Evolutionary conservation across 2,329 filamentous ascomycete species (phyloP).

Genomic region (Phaeosphaeriaceae sp.): DNA sequence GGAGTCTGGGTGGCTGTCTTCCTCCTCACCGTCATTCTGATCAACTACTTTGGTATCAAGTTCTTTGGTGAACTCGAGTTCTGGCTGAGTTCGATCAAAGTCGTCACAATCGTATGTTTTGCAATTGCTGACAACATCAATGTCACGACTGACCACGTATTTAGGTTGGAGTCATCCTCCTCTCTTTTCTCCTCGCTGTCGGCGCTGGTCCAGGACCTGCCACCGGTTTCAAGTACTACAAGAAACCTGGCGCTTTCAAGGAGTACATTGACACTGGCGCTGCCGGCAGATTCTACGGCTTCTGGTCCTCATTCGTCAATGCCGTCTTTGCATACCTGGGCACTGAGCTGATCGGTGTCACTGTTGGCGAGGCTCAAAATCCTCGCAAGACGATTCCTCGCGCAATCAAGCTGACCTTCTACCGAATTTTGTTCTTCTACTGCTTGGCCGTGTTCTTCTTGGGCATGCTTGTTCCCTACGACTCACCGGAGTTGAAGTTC

Average conservation of each 20-base stretch:
- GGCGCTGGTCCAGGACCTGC: constrained; percentile 51
- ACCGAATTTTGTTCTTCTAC: constrained; percentile 83
- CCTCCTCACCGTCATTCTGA: constrained; percentile 51
- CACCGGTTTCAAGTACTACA: constrained; percentile 56
- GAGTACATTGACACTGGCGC: constrained; percentile 44
- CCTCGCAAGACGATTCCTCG: constrained; percentile 77
- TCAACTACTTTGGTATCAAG: constrained; percentile 65
- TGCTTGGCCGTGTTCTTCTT: constrained; percentile 74
- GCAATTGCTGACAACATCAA: background rate
- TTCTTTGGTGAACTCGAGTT: constrained; percentile 60
- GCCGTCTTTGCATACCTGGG: constrained; percentile 80
- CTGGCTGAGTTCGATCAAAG: constrained; percentile 57
- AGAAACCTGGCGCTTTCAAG: constrained; percentile 54
- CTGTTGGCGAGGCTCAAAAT: constrained; percentile 80
- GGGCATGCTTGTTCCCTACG: constrained; percentile 78
- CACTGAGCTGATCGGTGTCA: constrained; percentile 77
- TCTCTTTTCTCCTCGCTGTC: constrained; percentile 53
- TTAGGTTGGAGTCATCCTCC: constrained; percentile 52
- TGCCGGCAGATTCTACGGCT: constrained; percentile 53
- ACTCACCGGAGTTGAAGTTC: constrained; percentile 66
- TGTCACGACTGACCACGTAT: background rate
- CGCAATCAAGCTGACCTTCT: constrained; percentile 82
- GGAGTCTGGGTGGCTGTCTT: constrained; percentile 77
- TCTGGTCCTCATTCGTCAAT: constrained; percentile 75
- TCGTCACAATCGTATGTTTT: constrained; percentile 48